Conservation (phyloP, 176 grass and related monocot genomes). For the Alopecurus myosuroides region DNA sequence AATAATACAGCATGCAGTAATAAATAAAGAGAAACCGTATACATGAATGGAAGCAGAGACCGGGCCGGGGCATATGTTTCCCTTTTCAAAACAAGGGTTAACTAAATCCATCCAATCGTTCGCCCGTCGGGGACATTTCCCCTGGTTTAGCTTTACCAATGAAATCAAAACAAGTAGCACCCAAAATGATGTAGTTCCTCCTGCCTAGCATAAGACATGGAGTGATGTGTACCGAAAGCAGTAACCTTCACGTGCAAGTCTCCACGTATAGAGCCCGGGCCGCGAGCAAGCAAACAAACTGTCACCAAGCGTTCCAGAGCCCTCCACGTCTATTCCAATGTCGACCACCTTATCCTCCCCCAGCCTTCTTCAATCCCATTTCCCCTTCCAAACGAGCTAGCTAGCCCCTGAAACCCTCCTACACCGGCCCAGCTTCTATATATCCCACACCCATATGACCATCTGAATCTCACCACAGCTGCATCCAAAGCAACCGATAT, state of each 20-base stretch:
- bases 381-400: background rate
- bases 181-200: background rate
- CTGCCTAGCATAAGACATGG: background rate
- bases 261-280: slow-evolving; percentile 4
- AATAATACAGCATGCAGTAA: too few species aligned
- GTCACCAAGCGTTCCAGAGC: slow-evolving; percentile 15
- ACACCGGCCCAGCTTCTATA: slow-evolving; percentile 1
- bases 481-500: background rate
- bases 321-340: slow-evolving; percentile 36
- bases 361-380: background rate
- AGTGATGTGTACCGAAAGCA: background rate
- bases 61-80: too few species aligned
- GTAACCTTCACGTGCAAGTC: slow-evolving; percentile 41
- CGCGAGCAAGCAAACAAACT: background rate
- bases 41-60: too few species aligned
- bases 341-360: slow-evolving; percentile 30
- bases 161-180: background rate
- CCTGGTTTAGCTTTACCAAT: background rate
- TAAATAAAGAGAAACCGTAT: too few species aligned
- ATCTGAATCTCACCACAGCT: background rate
- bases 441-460: slow-evolving; percentile 14
- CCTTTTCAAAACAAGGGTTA: too few species aligned
- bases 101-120: background rate
- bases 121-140: background rate
- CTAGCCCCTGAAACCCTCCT: background rate